Evolutionary conservation across 306 rosid genomes (phyloP).

Genomic region (Cucumis melo): DNA sequence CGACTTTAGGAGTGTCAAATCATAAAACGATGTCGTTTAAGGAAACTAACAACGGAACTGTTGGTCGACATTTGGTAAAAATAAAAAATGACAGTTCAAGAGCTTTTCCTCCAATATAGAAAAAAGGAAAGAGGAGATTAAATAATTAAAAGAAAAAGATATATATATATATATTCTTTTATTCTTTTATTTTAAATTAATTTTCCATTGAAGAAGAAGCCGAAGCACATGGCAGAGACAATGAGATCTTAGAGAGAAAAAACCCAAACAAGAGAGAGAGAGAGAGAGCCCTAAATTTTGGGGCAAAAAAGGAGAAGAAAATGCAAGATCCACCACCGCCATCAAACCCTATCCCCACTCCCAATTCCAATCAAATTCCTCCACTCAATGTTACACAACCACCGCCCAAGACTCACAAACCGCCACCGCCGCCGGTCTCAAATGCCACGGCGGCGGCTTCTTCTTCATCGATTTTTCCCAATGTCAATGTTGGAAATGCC

Average conservation of each 20-base stretch:
- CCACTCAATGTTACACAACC: background rate
- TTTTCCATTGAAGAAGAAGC: background rate
- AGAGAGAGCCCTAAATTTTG: background rate
- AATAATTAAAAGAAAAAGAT: background rate
- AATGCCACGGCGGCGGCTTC: background rate
- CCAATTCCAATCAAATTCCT: conserved; percentile 8
- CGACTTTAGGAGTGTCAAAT: too few species aligned
- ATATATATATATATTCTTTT: too few species aligned
- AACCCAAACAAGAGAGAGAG: background rate
- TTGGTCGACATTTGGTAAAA: background rate
- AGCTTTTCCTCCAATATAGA: background rate
- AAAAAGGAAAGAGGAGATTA: too few species aligned
- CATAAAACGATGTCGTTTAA: background rate
- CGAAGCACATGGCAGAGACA: conserved; percentile 7
- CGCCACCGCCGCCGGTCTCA: background rate
- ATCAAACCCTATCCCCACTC: conserved; percentile 7
- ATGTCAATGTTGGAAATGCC: background rate
- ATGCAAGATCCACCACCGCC: conserved; percentile 56
- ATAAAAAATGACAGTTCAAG: background rate
- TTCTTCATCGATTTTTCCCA: conserved; percentile 1
- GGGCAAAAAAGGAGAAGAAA: background rate
- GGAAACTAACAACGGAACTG: background rate
- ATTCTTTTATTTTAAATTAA: background rate
- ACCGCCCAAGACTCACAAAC: background rate
- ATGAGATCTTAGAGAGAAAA: background rate